Conservation (phyloP, 208 protist genomes). For the Wallacemonas sp. region DNA sequence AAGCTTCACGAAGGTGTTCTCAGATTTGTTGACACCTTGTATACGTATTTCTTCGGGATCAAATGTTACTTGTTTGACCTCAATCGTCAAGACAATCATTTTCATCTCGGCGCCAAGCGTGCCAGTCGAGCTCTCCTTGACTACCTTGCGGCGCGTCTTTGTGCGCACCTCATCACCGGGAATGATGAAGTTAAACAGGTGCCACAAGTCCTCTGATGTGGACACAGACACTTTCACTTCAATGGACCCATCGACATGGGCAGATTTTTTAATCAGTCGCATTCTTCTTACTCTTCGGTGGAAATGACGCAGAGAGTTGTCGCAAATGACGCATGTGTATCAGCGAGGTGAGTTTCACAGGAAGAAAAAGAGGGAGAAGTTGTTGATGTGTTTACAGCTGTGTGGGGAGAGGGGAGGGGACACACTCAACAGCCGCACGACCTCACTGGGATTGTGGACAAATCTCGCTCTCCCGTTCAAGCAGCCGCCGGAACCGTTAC, state of each 20-base stretch:
- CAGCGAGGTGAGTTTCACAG: background rate
- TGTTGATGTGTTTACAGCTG: no score
- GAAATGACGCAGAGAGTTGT: no score
- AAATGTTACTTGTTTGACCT: slow-evolving; percentile 64
- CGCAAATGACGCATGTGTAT: background rate
- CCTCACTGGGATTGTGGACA: no score
- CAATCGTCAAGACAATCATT: slow-evolving; percentile 50
- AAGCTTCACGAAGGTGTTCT: slow-evolving; percentile 90
- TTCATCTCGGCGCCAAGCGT: slow-evolving; percentile 50
- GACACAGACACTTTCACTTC: slow-evolving; percentile 86
- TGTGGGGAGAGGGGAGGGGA: no score
- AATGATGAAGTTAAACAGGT: slow-evolving; percentile 96
- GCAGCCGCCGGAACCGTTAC: no score
- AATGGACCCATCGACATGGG: slow-evolving; percentile 73
- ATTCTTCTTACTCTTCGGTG: slow-evolving; percentile 28
- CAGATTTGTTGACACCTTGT: slow-evolving; percentile 84
- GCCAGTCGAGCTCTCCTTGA: slow-evolving; percentile 54
- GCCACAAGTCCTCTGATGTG: slow-evolving; percentile 95
- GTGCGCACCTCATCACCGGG: slow-evolving; percentile 77
- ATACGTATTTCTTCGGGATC: slow-evolving; percentile 76
- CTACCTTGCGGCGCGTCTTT: slow-evolving; percentile 75
- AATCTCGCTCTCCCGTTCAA: no score
- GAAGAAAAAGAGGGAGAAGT: background rate
- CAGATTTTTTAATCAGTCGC: slow-evolving; percentile 52
- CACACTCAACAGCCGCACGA: no score